Percentiles rank a stretch among this genome's conserved stretches.
These are phyloP conservation scores for Nemania sp. DNA, from an alignment of 2,329 filamentous ascomycete species.

Conservation along the genomic window DNA sequence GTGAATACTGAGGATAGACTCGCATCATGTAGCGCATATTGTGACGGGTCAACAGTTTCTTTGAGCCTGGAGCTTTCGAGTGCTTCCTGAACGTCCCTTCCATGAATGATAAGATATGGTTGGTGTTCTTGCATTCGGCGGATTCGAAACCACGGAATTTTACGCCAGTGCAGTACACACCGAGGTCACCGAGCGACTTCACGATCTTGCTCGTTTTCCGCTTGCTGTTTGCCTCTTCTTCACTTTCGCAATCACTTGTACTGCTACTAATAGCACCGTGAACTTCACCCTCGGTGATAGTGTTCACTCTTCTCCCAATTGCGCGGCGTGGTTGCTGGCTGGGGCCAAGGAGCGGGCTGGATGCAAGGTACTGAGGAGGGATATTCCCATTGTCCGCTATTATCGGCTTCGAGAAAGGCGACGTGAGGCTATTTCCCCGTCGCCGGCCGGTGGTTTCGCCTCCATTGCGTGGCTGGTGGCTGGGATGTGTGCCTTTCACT, in stretches of 20 bases:
- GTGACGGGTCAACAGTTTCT: slow-evolving; percentile 80
- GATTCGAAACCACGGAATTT: slow-evolving; percentile 83
- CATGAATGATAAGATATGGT: slow-evolving; percentile 94
- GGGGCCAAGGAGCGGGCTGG: slow-evolving; percentile 57
- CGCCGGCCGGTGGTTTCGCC: slow-evolving; percentile 53
- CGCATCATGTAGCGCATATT: slow-evolving; percentile 92
- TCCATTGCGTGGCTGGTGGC: slow-evolving; percentile 49
- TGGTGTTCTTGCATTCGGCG: slow-evolving; percentile 80
- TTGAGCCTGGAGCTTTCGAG: slow-evolving; percentile 74
- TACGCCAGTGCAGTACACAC: slow-evolving; percentile 73
- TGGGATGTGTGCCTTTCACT: slow-evolving; percentile 77
- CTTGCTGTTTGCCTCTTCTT: slow-evolving; percentile 59
- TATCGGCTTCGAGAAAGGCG: slow-evolving; percentile 69
- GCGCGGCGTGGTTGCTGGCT: slow-evolving; percentile 54
- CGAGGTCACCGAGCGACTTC: slow-evolving; percentile 79
- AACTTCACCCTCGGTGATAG: slow-evolving; percentile 60
- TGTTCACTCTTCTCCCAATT: slow-evolving; percentile 58
- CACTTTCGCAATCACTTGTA: slow-evolving; percentile 80
- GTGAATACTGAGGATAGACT: slow-evolving; percentile 83
- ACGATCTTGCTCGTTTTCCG: slow-evolving; percentile 82
- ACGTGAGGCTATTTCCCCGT: slow-evolving; percentile 74
- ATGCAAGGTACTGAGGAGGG: slow-evolving; percentile 54
- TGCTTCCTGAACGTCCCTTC: slow-evolving; percentile 85
- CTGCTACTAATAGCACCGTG: slow-evolving; percentile 60
- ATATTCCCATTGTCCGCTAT: slow-evolving; percentile 60